A percentile compares a stretch with the other conserved stretches of the same genome.
Evolutionary conservation across 768 basidiomycete species (phyloP).

Genomic region (Xerocomellus dryophilus): DNA sequence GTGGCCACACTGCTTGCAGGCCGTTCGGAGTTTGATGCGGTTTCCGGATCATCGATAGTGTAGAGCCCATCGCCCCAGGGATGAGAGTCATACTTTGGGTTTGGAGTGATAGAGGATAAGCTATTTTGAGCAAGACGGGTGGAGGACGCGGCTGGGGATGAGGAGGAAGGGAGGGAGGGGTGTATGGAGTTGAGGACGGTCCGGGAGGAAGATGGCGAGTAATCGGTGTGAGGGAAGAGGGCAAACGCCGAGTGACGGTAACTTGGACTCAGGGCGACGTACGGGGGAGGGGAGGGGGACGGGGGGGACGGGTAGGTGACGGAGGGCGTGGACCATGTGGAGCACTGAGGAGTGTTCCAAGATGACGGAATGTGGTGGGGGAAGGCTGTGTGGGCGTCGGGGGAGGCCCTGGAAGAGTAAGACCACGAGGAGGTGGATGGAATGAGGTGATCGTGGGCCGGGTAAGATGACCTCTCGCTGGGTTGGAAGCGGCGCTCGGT

Average conservation of each 20-base stretch:
- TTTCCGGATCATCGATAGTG: conserved; percentile 33
- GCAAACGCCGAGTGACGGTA: conserved; percentile 27
- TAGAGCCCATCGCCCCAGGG: conserved; percentile 33
- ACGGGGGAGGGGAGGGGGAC: conserved; percentile 22
- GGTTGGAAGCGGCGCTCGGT: conserved; percentile 32
- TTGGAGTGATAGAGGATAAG: conserved; percentile 11
- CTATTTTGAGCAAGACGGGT: conserved; percentile 14
- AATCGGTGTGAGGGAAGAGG: conserved; percentile 22
- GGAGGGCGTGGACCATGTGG: conserved; percentile 16
- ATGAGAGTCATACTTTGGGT: conserved; percentile 25
- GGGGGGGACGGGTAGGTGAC: conserved; percentile 23
- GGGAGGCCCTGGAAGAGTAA: conserved; percentile 23
- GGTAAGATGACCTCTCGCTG: conserved; percentile 24
- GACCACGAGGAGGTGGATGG: conserved; percentile 24
- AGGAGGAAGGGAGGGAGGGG: conserved; percentile 15
- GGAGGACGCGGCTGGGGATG: conserved; percentile 16
- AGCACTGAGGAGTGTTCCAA: conserved; percentile 21
- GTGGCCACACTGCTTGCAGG: conserved; percentile 34
- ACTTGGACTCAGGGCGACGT: conserved; percentile 15
- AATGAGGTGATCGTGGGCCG: conserved; percentile 23
- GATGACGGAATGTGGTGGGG: conserved; percentile 12
- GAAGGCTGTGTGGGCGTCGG: conserved; percentile 17
- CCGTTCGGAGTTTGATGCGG: conserved; percentile 34
- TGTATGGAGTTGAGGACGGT: conserved; percentile 13
- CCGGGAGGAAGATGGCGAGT: conserved; percentile 19